A percentile compares a stretch with the other conserved stretches of the same genome.
Evolutionary conservation across 1,284 basidiomycete species (phyloP).

Genomic region (Rhodotorula sp.): DNA sequence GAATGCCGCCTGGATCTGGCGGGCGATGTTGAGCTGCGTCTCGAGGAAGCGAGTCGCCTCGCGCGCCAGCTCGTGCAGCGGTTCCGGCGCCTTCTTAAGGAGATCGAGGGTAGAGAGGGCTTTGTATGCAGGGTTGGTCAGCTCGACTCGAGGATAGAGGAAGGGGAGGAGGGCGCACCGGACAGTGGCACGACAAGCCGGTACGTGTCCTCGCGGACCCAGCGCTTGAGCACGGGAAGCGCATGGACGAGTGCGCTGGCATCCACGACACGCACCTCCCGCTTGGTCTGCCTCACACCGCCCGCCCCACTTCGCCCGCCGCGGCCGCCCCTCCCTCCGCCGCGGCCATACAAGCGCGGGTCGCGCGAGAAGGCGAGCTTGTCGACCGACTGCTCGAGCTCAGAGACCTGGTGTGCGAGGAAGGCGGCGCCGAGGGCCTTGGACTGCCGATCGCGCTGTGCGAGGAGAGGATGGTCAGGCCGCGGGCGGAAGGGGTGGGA

Average conservation of each 20-base stretch:
- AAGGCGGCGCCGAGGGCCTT: conserved; percentile 40
- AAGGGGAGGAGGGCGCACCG: conserved; percentile 16
- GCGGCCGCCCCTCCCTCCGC: background rate
- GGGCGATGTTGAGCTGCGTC: conserved; percentile 34
- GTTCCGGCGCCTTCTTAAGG: conserved; percentile 32
- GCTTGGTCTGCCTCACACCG: background rate
- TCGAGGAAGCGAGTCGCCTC: conserved; percentile 40
- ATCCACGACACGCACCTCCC: conserved; percentile 26
- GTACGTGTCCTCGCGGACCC: conserved; percentile 34
- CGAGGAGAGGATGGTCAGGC: background rate
- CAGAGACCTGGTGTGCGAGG: conserved; percentile 37
- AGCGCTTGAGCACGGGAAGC: conserved; percentile 38
- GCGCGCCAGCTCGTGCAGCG: conserved; percentile 26
- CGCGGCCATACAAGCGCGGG: background rate
- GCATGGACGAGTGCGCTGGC: conserved; percentile 38
- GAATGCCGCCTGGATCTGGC: conserved; percentile 24
- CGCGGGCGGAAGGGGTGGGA: too few relatives aligned
- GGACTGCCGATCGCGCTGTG: conserved; percentile 23
- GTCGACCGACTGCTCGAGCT: conserved; percentile 33
- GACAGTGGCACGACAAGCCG: conserved; percentile 37
- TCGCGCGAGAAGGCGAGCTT: conserved; percentile 33
- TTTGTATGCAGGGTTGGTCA: background rate
- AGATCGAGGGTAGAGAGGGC: conserved; percentile 38
- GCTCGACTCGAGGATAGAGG: background rate
- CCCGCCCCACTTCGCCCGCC: background rate